Conservation (phyloP, 2,329 filamentous ascomycete genomes). For the Mycogone perniciosa region DNA sequence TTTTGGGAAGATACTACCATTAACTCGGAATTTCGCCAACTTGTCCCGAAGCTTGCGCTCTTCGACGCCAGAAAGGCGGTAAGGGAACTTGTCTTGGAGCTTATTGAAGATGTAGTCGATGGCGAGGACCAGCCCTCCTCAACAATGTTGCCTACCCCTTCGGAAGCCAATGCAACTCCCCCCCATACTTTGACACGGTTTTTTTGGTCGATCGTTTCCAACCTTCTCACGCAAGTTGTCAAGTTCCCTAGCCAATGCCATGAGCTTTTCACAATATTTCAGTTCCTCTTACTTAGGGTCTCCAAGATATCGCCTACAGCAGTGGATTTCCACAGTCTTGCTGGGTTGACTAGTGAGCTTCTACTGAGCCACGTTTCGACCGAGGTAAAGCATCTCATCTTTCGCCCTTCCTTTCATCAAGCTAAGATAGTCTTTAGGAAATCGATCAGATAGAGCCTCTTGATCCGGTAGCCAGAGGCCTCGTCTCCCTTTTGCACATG, state of each 20-base stretch:
- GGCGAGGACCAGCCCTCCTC: constrained; percentile 9
- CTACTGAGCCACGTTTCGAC: constrained; percentile 35
- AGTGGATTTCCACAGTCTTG: constrained; percentile 24
- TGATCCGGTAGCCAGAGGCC: constrained; percentile 25
- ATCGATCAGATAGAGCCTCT: constrained; percentile 22
- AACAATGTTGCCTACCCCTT: neutral
- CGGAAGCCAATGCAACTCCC: neutral
- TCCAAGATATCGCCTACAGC: constrained; percentile 20
- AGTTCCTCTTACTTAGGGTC: constrained; percentile 35
- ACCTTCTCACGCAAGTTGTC: constrained; percentile 29
- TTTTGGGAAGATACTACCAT: constrained; percentile 25
- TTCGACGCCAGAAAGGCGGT: constrained; percentile 20
- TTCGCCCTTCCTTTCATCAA: neutral
- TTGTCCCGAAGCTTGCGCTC: constrained; percentile 23
- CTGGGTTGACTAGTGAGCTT: constrained; percentile 24
- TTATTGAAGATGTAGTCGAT: constrained; percentile 26
- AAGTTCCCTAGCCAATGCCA: constrained; percentile 32
- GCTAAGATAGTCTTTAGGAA: constrained; percentile 16
- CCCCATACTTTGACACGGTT: constrained; percentile 17
- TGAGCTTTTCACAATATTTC: constrained; percentile 39
- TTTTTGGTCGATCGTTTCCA: constrained; percentile 28
- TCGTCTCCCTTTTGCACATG: constrained; percentile 24
- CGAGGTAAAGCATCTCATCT: constrained; percentile 28
- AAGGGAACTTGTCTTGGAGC: constrained; percentile 26
- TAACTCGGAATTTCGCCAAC: constrained; percentile 17